Percentiles rank a stretch among this genome's conserved stretches.
phyloP scores from a whole-genome alignment of 2,329 filamentous ascomycete species.

The Tolypocladium ovalisporum region DNA sequence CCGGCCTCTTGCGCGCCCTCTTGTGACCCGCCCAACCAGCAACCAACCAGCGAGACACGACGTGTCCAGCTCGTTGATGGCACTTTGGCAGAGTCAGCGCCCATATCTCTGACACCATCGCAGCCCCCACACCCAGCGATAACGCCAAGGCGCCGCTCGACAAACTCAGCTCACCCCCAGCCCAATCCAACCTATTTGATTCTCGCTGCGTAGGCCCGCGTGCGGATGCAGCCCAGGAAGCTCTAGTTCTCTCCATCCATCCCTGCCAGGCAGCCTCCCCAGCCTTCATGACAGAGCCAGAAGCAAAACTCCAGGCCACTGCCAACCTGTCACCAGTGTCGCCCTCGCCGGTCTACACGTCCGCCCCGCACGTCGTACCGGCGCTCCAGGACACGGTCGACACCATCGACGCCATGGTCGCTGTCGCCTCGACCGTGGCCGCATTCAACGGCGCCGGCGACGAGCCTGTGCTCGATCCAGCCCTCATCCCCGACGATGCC shows the following conservation, averaged over 20 bases:
- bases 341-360: slow-evolving; percentile 34
- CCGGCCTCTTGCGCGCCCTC: neutral
- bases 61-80: neutral
- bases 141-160: neutral
- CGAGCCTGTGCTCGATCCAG: slow-evolving; percentile 19
- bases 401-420: slow-evolving; percentile 35
- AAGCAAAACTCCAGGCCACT: slow-evolving; percentile 38
- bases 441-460: slow-evolving; percentile 16
- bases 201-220: slow-evolving; percentile 1
- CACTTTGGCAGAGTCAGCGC: neutral
- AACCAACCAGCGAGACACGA: neutral
- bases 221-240: neutral
- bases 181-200: neutral
- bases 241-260: slow-evolving; percentile 2
- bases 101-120: neutral
- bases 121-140: neutral
- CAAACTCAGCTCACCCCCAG: neutral
- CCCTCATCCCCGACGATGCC: slow-evolving; percentile 12
- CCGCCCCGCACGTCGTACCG: slow-evolving; percentile 35
- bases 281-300: slow-evolving; percentile 33
- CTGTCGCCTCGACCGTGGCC: slow-evolving; percentile 14
- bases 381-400: slow-evolving; percentile 42
- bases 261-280: slow-evolving; percentile 1
- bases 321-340: slow-evolving; percentile 42
- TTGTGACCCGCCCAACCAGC: neutral